Evolutionary conservation across 2,329 filamentous ascomycete species (phyloP), one percentile per base, ranked within the genome.

Genomic region (Pestalotiopsis sp.): DNA sequence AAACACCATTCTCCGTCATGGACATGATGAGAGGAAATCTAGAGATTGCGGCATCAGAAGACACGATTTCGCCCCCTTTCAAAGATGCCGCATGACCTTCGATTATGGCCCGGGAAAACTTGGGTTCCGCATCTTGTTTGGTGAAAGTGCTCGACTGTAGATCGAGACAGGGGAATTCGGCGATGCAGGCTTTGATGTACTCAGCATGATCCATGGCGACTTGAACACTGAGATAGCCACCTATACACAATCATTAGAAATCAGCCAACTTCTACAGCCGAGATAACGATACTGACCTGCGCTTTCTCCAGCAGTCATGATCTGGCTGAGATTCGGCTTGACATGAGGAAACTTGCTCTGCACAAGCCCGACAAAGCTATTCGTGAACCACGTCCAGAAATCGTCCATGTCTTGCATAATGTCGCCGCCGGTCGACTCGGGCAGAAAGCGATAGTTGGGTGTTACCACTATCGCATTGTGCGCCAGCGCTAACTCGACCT

Each of bases 341-440:
- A 52, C n/a, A 7, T n/a, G 3, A 9, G n/a, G n/a, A 52, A 17
- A 52, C 2, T 52, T 7, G 58, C 20, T 23, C 58, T 60, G 58
- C 20, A 60, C 58, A 60, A 60, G 27, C 20, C 14, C 9, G 9
- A n/a, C 58, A 12, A 60, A 23, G 20, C 4, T 27, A 12, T 14
- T 13, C 58, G 23, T 60, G 58, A 60, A n/a, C 58, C 58, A 60
- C 4, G 58, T 60, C 58, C 58, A 60, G 58, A 60, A 60, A 11
- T 60, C 58, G 58, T 60, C 25, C 58, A 60, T 60, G 58, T 38
- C 58, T 60, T 60, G 58, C 58, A 60, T 60, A 27, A 60, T 60
- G 58, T 60, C 58, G 25, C n/a, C 13, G 17, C 58, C 58, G 23
- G 7, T 60, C 23, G 58, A 60, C 58, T 60, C 58, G 7, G 58